Conservation (phyloP, 345 rosid genomes). For the Aethionema arabicum region DNA sequence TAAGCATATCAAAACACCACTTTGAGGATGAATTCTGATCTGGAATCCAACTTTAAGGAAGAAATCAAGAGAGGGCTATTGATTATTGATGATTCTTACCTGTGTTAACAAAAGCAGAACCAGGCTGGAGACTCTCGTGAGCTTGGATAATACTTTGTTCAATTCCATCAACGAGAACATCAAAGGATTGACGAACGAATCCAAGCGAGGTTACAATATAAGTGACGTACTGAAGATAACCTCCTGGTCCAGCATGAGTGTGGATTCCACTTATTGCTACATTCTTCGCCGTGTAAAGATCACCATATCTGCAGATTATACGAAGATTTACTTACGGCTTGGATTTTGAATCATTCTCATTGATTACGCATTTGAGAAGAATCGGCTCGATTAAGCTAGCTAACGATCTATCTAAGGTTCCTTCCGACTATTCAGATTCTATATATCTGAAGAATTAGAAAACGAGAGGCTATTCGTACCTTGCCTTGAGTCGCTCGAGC, state of each 20-base stretch:
- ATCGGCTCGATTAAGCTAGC: background rate
- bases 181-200: conserved; percentile 71
- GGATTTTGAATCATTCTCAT: conserved; percentile 11
- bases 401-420: background rate
- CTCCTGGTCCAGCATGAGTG: conserved; percentile 81
- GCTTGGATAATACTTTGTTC: conserved; percentile 67
- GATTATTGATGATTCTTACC: conserved; percentile 32
- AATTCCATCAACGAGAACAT: conserved; percentile 65
- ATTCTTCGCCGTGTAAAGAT: conserved; percentile 61
- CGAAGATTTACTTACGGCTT: background rate
- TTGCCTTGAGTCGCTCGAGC: conserved; percentile 65
- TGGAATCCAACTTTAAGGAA: background rate
- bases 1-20: background rate
- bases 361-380: background rate
- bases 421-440: background rate
- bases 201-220: conserved; percentile 78
- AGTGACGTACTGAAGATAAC: conserved; percentile 70
- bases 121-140: conserved; percentile 67
- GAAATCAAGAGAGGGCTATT: background rate
- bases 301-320: conserved; percentile 49
- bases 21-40: background rate
- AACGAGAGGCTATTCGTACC: conserved; percentile 36
- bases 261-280: conserved; percentile 82
- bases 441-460: background rate
- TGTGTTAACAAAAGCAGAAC: conserved; percentile 50